phyloP scores from a whole-genome alignment of 352 stramenopile species.

The Phytophthora tentaculata region DNA sequence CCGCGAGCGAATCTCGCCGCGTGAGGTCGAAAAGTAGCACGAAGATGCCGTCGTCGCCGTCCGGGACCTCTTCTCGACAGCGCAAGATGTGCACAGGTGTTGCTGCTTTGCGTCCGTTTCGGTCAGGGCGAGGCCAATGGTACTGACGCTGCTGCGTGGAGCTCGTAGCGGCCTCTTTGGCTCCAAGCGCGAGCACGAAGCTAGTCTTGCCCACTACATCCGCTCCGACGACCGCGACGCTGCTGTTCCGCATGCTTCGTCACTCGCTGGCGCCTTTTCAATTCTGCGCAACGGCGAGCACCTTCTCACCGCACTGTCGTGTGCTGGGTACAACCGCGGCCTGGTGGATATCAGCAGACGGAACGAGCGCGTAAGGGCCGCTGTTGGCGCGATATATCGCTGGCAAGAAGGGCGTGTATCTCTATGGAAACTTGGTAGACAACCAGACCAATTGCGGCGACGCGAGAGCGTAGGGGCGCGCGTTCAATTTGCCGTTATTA shows the following conservation, averaged over 20 bases:
- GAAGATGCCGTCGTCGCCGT: constrained; percentile 36
- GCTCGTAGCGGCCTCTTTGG: constrained; percentile 18
- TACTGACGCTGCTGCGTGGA: constrained; percentile 16
- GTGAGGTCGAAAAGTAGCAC: constrained; percentile 67
- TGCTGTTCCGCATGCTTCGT: constrained; percentile 31
- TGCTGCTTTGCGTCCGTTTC: constrained; percentile 18
- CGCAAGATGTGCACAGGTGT: constrained; percentile 29
- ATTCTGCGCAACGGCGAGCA: constrained; percentile 2
- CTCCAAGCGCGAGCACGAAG: constrained; percentile 59
- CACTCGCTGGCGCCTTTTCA: constrained; percentile 9
- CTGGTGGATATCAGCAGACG: constrained; percentile 21
- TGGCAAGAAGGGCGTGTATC: not conserved
- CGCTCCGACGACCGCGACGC: constrained; percentile 49
- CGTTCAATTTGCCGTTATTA: constrained; percentile 18
- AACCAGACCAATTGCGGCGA: constrained; percentile 3
- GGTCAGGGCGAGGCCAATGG: constrained; percentile 24
- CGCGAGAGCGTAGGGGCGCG: not conserved
- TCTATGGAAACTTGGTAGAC: constrained; percentile 3
- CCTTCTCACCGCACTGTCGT: constrained; percentile 16
- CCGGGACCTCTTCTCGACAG: constrained; percentile 16
- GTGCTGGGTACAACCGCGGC: constrained; percentile 22
- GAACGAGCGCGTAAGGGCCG: constrained; percentile 4
- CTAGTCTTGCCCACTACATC: constrained; percentile 54
- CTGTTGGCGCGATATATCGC: constrained; percentile 19
- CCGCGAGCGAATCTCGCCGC: constrained; percentile 42